Evolutionary conservation across 257 asterid species (phyloP).

Genomic region (Euphrasia confusa): DNA sequence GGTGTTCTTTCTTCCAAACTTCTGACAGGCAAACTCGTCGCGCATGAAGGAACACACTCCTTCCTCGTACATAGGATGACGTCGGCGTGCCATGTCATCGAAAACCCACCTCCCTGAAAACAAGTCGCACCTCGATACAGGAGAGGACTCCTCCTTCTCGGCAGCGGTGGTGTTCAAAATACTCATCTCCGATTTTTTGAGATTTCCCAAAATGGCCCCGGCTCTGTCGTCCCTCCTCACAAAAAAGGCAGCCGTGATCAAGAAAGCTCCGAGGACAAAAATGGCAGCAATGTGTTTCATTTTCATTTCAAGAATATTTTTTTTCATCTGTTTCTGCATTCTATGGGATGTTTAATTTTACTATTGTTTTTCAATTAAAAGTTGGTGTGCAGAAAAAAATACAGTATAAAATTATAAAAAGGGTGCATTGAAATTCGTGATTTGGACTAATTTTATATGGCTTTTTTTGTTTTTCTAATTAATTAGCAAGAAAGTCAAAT

Average conservation of each 20-base stretch:
- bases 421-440: too few relatives aligned
- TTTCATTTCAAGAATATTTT: conserved; percentile 14
- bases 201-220: neutral
- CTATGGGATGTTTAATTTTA: too few relatives aligned
- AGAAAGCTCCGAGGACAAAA: neutral
- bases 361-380: too few relatives aligned
- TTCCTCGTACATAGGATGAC: conserved; percentile 40
- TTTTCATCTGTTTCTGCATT: neutral
- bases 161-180: neutral
- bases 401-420: too few relatives aligned
- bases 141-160: neutral
- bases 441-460: too few relatives aligned
- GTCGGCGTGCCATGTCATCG: conserved; percentile 17
- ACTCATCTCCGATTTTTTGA: neutral
- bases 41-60: conserved; percentile 43
- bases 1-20: conserved; percentile 49
- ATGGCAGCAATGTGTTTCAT: conserved; percentile 16
- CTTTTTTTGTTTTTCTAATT: too few relatives aligned
- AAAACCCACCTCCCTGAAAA: conserved; percentile 23
- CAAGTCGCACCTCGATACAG: conserved; percentile 8
- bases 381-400: too few relatives aligned
- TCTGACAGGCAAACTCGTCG: conserved; percentile 45
- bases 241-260: neutral
- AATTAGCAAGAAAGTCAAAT: too few relatives aligned
- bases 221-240: neutral